Evolutionary conservation across 192 early-diverging fungal genomes (phyloP).

Genomic region (Coemansia sp.): DNA sequence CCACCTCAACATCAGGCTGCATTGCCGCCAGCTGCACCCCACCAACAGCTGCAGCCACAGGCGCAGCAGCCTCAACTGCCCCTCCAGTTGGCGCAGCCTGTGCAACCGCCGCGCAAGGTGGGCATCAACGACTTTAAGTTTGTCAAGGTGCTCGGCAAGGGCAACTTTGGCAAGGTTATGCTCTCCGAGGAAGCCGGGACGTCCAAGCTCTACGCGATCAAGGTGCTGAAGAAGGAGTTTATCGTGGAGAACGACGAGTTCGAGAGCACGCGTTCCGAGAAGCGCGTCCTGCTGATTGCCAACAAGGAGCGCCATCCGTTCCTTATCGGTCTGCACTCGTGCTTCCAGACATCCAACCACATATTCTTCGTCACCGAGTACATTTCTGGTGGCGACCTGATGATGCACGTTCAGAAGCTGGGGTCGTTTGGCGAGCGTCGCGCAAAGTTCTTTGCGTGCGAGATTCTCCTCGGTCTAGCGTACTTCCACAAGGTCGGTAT

Average conservation of each 20-base stretch:
- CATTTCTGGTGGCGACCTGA: constrained; percentile 95
- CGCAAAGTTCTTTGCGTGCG: constrained; percentile 96
- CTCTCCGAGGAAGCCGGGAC: constrained; percentile 88
- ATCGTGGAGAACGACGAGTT: constrained; percentile 99
- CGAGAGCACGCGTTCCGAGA: constrained; percentile 90
- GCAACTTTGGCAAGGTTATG: constrained; percentile 99
- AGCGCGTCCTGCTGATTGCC: constrained; percentile 90
- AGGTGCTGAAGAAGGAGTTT: constrained; percentile 97
- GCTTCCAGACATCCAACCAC: constrained; percentile 92
- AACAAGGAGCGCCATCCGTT: constrained; percentile 93
- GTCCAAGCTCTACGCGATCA: constrained; percentile 90
- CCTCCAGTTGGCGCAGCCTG: constrained; percentile 59
- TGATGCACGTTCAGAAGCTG: constrained; percentile 96
- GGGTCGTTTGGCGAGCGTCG: constrained; percentile 86
- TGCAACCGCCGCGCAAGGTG: constrained; percentile 60
- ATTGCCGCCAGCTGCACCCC: constrained; percentile 1
- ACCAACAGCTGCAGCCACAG: constrained; percentile 23
- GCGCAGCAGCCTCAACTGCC: constrained; percentile 27
- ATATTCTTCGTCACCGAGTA: constrained; percentile 99
- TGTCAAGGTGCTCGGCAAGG: constrained; percentile 93
- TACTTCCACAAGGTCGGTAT: constrained; percentile 96
- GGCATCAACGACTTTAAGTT: constrained; percentile 93
- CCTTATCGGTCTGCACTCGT: constrained; percentile 93
- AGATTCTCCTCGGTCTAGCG: constrained; percentile 90
- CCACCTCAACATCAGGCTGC: neutral